Evolutionary conservation across 169 alveolate genomes (phyloP), one percentile per base, ranked within the genome.

Genomic region (Cyclospora cayetanensis): DNA sequence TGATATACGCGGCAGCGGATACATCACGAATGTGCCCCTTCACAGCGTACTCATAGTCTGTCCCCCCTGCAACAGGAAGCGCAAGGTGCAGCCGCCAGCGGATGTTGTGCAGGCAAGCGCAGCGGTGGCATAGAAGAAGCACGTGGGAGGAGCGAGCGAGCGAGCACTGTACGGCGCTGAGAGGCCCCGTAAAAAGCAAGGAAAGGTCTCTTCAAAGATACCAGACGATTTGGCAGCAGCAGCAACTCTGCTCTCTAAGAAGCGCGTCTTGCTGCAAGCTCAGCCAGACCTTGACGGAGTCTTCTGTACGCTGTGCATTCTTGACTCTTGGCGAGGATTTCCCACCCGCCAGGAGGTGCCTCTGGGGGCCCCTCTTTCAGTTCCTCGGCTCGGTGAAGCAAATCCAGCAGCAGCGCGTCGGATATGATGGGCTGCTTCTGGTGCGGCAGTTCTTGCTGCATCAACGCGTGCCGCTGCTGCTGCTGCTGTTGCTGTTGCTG

Each of bases 1-100:
- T 22, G 55, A 70, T 52, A 82, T 72, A 85, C 18, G 90, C 91
- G 20, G 86, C 63, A 11, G 68, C 90, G 25, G 92, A 72, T 1
- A 91, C 46, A 25, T 91, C 94, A 0, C 42, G 41, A 27, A 91
- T 79, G 22, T 27, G 46, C 5, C 94, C 94, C 4, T 15, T 31
- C n/a, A 82, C 85, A 2, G 60, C 55, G 82, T 91, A 91, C 77
- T 91, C 94, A 35, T 80, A 50, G 34, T 25, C 82, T 7, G 35
- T 34, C 29, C 39, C 25, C 12, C 77, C 94, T 80, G 86, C 43
- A 35, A 1, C 22, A 25, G 18, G 70, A 22, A 77, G 50, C 88
- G 50, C 72, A 37, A 29, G 70, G 72, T n/a, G 66, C 37, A 39
- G 86, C 66, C 39, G 86, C 15, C 18, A 12, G 66, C 39, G 55